Evolutionary conservation across 108 stramenopile species (phyloP).

Genomic region (Skeletonema tropicum): DNA sequence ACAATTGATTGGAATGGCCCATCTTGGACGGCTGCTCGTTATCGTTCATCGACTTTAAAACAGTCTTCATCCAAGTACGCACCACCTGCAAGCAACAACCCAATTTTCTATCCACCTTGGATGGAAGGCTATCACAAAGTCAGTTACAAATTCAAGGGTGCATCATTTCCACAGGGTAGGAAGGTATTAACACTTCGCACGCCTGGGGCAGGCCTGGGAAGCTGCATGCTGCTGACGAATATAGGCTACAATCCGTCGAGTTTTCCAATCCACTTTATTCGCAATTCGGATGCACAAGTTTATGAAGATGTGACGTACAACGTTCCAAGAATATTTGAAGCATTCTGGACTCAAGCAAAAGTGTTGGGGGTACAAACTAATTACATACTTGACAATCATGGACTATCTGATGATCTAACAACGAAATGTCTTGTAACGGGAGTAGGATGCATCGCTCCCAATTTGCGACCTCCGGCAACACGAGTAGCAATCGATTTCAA

Average conservation of each 20-base stretch:
- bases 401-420: slow-evolving; percentile 1
- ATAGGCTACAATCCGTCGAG: slow-evolving; percentile 44
- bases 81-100: slow-evolving; percentile 10
- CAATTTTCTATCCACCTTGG: slow-evolving; percentile 20
- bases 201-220: slow-evolving; percentile 48
- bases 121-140: slow-evolving; percentile 37
- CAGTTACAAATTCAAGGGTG: slow-evolving; percentile 43
- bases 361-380: slow-evolving; percentile 27
- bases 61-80: not conserved
- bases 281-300: slow-evolving; percentile 1
- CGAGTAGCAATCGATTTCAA: slow-evolving; percentile 30
- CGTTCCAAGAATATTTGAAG: slow-evolving; percentile 38
- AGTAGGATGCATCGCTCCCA: slow-evolving; percentile 39
- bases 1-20: slow-evolving; percentile 9
- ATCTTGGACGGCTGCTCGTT: slow-evolving; percentile 1
- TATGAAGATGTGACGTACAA: slow-evolving; percentile 49
- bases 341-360: slow-evolving; percentile 47
- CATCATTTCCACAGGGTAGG: slow-evolving; percentile 45
- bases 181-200: slow-evolving; percentile 23
- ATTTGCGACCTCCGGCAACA: slow-evolving; percentile 17
- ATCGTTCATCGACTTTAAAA: slow-evolving; percentile 5
- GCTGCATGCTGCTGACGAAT: slow-evolving; percentile 37
- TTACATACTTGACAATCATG: not conserved
- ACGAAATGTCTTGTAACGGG: slow-evolving; percentile 47
- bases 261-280: slow-evolving; percentile 11